These are phyloP conservation scores for Fusarium sulawesiense DNA, from an alignment of 2,329 filamentous ascomycete genomes.

Conservation along the genomic window DNA sequence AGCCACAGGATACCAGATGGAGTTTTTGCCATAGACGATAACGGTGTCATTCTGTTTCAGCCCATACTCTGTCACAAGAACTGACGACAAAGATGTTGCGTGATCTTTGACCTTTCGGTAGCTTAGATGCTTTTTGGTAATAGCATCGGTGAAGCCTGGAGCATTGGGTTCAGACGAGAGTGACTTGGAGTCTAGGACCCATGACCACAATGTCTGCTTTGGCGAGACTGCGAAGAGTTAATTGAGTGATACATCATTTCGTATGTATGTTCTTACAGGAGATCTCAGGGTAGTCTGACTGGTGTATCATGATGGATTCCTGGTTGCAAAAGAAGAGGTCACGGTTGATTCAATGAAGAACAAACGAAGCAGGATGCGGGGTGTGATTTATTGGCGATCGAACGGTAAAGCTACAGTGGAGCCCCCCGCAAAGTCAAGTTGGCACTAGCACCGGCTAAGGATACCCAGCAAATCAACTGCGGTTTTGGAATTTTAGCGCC, in stretches of 20 bases:
- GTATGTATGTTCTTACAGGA: not conserved
- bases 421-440: not conserved
- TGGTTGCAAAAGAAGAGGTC: not conserved
- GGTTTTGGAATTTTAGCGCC: not conserved
- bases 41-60: not conserved
- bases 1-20: conserved; percentile 3
- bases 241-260: not conserved
- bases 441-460: not conserved
- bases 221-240: not conserved
- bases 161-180: not conserved
- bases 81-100: not conserved
- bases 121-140: not conserved
- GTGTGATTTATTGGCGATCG: not conserved
- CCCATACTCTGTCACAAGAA: not conserved
- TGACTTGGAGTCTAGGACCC: not conserved
- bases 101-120: not conserved
- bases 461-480: not conserved
- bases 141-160: not conserved
- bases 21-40: not conserved
- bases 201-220: not conserved
- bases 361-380: not conserved
- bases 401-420: not conserved
- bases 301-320: not conserved
- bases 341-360: not conserved
- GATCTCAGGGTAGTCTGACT: not conserved